Evolutionary conservation across 2,329 filamentous ascomycete species (phyloP), one percentile per base, ranked within the genome.

Genomic region (Penicillium expansum): DNA sequence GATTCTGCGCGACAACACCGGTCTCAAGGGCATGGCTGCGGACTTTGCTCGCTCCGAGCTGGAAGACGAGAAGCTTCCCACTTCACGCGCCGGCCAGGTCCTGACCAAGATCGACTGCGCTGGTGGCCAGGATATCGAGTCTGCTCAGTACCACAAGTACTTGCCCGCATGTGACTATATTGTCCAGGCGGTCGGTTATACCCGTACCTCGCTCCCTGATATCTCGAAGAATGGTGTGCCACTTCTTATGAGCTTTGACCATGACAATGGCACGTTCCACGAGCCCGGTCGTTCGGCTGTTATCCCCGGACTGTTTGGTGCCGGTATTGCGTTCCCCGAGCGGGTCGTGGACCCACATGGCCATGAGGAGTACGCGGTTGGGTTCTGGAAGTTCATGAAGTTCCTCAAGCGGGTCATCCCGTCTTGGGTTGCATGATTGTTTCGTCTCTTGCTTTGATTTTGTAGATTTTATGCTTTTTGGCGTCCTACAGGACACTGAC

Each of bases 331-430:
- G 0, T 88, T 82, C 63, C 85, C 85, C 0, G 83, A 87, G 66
- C 74, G 77, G 24, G 83, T 86, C 6, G 78, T 79, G 9, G 85
- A 87, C 73, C 85, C 84, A 1, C 72, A 79, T 39, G 84, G 84
- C 0, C 86, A 86, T 67, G 80, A 83, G 8, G 84, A 87, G 71
- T 77, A 80, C 64, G 82, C 83, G 0, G 85, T 87, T 49, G 85
- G 85, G 0, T 81, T 87, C 66, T 85, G 78, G 67, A 87, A 88
- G 71, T 87, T 88, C 61, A 86, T 87, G 83, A 83, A 79, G 45
- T 86, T 82, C 63, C 69, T 85, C 52, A 82, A 82, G 71, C 78
- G 76, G 58, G 83, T 84, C 5, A 74, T 77, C 20, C 82, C 81
- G 16, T 69, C 74, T 18, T 86, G 84, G 83, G 4, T 24, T 22